These are phyloP conservation scores for Dichotomocladium elegans DNA, from an alignment of 371 early-diverging fungal genomes.

Conservation along the genomic window DNA sequence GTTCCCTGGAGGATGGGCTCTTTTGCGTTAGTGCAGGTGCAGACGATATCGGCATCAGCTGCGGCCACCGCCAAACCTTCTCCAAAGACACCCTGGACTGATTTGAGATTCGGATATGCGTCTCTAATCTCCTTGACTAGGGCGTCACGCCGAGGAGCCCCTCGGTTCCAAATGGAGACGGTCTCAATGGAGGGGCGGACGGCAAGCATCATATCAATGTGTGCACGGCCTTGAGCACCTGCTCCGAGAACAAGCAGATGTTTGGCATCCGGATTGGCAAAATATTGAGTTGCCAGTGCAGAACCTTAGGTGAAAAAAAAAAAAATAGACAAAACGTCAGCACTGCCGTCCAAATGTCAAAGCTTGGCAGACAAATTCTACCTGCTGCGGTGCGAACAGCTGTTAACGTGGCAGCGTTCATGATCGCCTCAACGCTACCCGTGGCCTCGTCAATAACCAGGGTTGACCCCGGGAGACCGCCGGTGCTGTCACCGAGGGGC, in stretches of 20 bases:
- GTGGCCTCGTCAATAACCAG: slow-evolving; percentile 52
- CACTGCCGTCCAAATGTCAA: too few relatives aligned
- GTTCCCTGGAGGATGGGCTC: slow-evolving; percentile 47
- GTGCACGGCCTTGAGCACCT: slow-evolving; percentile 56
- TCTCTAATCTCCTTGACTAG: slow-evolving; percentile 30
- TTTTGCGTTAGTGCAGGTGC: slow-evolving; percentile 56
- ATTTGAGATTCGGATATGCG: slow-evolving; percentile 21
- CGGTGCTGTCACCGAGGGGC: slow-evolving; percentile 40
- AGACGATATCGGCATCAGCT: slow-evolving; percentile 50
- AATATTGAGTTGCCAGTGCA: slow-evolving; percentile 50
- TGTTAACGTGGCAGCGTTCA: slow-evolving; percentile 55
- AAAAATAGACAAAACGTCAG: too few relatives aligned
- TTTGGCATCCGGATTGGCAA: slow-evolving; percentile 26
- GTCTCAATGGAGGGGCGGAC: slow-evolving; percentile 35
- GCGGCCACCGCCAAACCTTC: slow-evolving; percentile 38
- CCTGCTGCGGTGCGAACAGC: slow-evolving; percentile 62
- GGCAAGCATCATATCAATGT: slow-evolving; percentile 53
- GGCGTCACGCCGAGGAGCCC: slow-evolving; percentile 33
- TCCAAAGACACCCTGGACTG: slow-evolving; percentile 24
- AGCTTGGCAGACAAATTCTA: too few relatives aligned
- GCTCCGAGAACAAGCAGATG: slow-evolving; percentile 57
- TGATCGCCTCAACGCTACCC: slow-evolving; percentile 45
- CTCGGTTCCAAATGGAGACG: slow-evolving; percentile 53
- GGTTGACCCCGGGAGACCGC: slow-evolving; percentile 51
- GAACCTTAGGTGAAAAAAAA: too few relatives aligned